Conservation (phyloP, 345 rosid species). For the Citropsis articulata region DNA sequence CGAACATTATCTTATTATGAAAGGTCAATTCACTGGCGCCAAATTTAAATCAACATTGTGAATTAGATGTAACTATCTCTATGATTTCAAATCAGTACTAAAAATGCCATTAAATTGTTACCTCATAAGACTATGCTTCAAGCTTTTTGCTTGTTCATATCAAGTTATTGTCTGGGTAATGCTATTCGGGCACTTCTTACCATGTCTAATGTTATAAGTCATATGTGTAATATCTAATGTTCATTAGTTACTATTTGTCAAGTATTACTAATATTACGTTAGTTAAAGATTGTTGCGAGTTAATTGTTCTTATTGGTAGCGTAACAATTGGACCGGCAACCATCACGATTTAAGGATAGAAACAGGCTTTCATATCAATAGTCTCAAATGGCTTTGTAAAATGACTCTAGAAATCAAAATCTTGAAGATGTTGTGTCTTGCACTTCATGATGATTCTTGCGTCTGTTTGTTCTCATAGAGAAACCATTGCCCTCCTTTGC, state of each 20-base stretch:
- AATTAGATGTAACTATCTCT: neutral
- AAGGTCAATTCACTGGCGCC: neutral
- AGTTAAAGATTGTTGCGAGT: conserved; percentile 37
- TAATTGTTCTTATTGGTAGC: no score
- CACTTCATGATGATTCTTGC: conserved; percentile 17
- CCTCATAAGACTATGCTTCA: neutral
- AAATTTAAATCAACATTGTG: conserved; percentile 16
- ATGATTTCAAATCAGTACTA: neutral
- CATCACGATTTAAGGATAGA: neutral
- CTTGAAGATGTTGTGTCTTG: conserved; percentile 22
- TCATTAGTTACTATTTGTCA: no score
- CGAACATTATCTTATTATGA: conserved; percentile 15
- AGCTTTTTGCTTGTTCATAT: neutral
- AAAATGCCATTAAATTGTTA: neutral
- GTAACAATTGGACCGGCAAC: no score
- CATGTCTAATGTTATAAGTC: no score
- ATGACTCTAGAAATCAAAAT: conserved; percentile 41
- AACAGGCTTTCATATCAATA: neutral
- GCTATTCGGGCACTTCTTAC: no score
- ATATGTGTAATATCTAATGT: no score
- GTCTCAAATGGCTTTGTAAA: neutral
- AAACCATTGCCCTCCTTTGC: conserved; percentile 3
- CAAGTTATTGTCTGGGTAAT: no score
- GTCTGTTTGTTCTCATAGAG: conserved; percentile 17
- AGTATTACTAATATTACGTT: conserved; percentile 23